Percentiles rank a stretch among this genome's conserved stretches.
These are phyloP conservation scores for Hanseniaspora taiwanica DNA, from an alignment of 805 yeast genomes.

Conservation along the genomic window DNA sequence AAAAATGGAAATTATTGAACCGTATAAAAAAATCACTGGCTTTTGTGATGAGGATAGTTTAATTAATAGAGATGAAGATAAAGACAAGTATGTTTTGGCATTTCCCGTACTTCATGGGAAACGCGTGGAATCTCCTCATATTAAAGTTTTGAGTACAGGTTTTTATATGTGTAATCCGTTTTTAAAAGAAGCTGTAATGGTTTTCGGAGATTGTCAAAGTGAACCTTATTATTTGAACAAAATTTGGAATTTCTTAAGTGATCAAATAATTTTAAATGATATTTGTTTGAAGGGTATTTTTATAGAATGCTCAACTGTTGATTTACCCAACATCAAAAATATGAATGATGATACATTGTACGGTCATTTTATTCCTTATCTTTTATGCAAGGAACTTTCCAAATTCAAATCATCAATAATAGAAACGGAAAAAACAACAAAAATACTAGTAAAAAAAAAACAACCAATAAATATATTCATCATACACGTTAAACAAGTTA, in stretches of 20 bases:
- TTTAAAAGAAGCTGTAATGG: constrained; percentile 30
- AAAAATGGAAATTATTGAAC: constrained; percentile 6
- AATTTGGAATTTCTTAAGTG: constrained; percentile 49
- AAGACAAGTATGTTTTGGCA: constrained; percentile 18
- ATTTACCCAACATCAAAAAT: constrained; percentile 22
- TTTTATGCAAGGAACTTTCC: constrained; percentile 44
- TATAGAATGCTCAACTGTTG: constrained; percentile 64
- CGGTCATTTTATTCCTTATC: constrained; percentile 70
- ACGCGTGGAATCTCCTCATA: constrained; percentile 17
- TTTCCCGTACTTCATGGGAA: constrained; percentile 30
- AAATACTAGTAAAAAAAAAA: background rate
- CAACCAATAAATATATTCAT: constrained; percentile 15
- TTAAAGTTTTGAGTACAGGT: constrained; percentile 35
- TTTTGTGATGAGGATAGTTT: background rate
- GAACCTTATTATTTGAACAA: constrained; percentile 28
- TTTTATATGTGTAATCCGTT: constrained; percentile 31
- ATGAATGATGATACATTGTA: constrained; percentile 33
- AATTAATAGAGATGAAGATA: background rate
- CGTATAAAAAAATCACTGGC: constrained; percentile 9
- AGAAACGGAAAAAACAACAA: constrained; percentile 3
- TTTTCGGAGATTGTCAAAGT: constrained; percentile 80
- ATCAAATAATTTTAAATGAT: constrained; percentile 21
- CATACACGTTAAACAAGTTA: constrained; percentile 5
- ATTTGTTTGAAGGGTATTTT: constrained; percentile 39
- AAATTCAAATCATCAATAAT: constrained; percentile 10